Evolutionary conservation across 441 rosid genomes (phyloP).

Genomic region (Eruca vesicaria): DNA sequence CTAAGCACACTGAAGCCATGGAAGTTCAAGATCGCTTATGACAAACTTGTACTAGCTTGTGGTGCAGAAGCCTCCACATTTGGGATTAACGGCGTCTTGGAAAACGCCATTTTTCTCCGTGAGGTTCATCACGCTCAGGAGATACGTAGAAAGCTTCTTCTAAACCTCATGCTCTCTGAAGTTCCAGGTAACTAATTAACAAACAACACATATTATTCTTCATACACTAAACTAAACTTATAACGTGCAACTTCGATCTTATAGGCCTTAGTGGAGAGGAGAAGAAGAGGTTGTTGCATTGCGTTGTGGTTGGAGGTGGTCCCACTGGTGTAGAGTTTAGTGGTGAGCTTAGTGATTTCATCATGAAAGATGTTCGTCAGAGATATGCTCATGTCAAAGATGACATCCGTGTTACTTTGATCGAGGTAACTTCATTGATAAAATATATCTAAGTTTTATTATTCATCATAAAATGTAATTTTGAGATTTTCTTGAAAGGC

Average conservation of each 20-base stretch:
- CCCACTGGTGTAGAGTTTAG: conserved; percentile 98
- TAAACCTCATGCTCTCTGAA: conserved; percentile 91
- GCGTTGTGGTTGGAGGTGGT: conserved; percentile 93
- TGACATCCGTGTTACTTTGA: conserved; percentile 72
- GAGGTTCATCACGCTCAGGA: conserved; percentile 96
- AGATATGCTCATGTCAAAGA: conserved; percentile 70
- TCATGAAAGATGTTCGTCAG: conserved; percentile 80
- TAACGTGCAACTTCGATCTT: background rate
- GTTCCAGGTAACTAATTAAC: conserved; percentile 63
- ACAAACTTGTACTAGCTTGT: conserved; percentile 84
- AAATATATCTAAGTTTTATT: background rate
- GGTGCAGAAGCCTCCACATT: conserved; percentile 98
- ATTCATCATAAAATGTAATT: background rate
- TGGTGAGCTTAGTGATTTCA: conserved; percentile 93
- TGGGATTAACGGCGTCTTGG: conserved; percentile 80
- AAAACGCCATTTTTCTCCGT: conserved; percentile 84
- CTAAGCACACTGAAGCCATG: conserved; percentile 58
- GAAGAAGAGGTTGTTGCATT: conserved; percentile 73
- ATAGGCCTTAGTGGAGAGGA: conserved; percentile 79
- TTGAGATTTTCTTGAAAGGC: conserved; percentile 46
- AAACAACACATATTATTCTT: background rate
- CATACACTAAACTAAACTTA: background rate
- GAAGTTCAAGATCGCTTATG: conserved; percentile 81
- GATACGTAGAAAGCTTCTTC: conserved; percentile 83
- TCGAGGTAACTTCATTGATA: conserved; percentile 51